Base-by-base conservation (phyloP, 768 basidiomycete genomes). In the Tricholoma sp. region DNA sequence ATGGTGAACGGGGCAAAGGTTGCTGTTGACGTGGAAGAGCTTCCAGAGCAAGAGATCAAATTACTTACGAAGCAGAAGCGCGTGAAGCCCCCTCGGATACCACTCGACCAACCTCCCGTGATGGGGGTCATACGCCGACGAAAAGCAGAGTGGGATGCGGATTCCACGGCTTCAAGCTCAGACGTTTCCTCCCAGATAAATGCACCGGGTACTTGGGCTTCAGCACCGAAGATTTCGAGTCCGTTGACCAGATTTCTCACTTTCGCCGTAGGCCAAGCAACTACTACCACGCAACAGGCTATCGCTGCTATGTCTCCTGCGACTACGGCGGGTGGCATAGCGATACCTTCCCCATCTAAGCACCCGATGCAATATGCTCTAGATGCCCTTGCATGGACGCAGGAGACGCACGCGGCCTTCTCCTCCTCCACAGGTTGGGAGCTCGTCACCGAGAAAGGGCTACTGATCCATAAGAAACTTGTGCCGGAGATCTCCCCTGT, bases 101-200 rank as follows among this genome's bases (percentile, higher is more conserved):
- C 97, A 3, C 79, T 99, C 18, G 97, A 99, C 69, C 94, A 95
- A 63, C 95, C 94, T 0, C 91, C 87, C 4, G 91, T 94, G 2
- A 73, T 90, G 54, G 77, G 85, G 29, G 84, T 80, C 45, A 85
- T 91, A 56, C 79, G 88, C 41, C 78, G 82, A 62, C 79, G 88
- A 41, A 81, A 79, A 54, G 86, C 82, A 19, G 90, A 92, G 59
- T 89, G 88, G 88, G 83, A 81, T 61, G 81, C 78, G 1, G 83
- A 83, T 55, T 68, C 71, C 3, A 75, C 71, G n/a, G 60, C 65
- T 14, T 59, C 62, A 0, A 67, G 58, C 19, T 64, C 57, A 2
- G 59, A 67, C 19, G 58, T 62, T 22, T 55, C 61, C 27, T 57
- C 63, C 16, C 32, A 57, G n/a, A 57, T 53, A 27, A 67, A 47